A percentile compares a stretch with the other conserved stretches of the same genome.
phyloP scores from a whole-genome alignment of 106 monocot species.

The Platanthera guangdongensis region DNA sequence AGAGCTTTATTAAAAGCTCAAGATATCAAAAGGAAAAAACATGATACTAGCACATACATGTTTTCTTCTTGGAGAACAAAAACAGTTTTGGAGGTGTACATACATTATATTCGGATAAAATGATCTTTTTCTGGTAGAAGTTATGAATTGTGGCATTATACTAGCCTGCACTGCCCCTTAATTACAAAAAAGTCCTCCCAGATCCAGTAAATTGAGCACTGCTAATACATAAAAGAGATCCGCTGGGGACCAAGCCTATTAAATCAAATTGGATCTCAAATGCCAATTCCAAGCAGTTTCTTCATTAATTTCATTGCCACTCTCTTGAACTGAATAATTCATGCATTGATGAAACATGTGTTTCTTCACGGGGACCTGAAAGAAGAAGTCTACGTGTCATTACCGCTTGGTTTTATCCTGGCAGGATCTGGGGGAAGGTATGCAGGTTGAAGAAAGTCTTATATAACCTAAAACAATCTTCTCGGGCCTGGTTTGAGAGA shows the following conservation, averaged over 20 bases:
- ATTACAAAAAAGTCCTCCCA: not conserved
- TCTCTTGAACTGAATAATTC: not conserved
- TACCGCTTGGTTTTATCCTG: too few species aligned
- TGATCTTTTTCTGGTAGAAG: not conserved
- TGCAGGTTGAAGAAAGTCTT: too few species aligned
- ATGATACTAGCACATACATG: not conserved
- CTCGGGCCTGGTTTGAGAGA: too few species aligned
- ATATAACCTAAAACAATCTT: too few species aligned
- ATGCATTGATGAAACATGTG: not conserved
- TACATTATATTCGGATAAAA: not conserved
- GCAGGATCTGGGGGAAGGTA: too few species aligned
- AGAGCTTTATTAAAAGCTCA: not conserved
- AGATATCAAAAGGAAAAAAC: not conserved
- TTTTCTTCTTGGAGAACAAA: not conserved
- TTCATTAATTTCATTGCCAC: not conserved
- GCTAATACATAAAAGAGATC: not conserved
- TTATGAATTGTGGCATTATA: not conserved
- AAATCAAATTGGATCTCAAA: not conserved
- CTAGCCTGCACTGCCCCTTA: not conserved
- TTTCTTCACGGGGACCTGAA: too few species aligned
- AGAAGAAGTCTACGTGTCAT: too few species aligned
- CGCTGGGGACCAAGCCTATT: not conserved
- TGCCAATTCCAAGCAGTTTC: not conserved
- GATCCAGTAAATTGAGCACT: not conserved
- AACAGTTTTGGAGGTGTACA: not conserved